A percentile compares a stretch with the other conserved stretches of the same genome.
Evolutionary conservation across 768 basidiomycete genomes (phyloP).

Genomic region (Xerocomellus intermedius): DNA sequence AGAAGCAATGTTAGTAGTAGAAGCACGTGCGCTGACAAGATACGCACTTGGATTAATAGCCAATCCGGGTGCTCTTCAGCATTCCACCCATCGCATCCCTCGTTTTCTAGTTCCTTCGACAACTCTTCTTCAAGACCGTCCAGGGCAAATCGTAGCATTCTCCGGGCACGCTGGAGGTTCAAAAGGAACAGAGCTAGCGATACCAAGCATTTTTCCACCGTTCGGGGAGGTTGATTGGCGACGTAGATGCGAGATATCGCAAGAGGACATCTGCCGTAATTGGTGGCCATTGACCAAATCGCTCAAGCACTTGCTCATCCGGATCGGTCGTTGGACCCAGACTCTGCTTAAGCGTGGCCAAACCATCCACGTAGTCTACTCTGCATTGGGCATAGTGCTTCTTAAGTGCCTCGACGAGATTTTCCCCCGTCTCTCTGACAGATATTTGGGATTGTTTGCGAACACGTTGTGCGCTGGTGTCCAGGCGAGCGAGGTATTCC

Average conservation of each 20-base stretch:
- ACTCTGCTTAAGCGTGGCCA: not conserved
- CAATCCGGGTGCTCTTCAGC: not conserved
- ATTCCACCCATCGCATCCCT: not conserved
- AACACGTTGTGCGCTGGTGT: not conserved
- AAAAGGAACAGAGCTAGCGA: not conserved
- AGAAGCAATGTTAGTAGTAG: slow-evolving; percentile 28
- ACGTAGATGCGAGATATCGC: not conserved
- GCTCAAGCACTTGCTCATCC: slow-evolving; percentile 6
- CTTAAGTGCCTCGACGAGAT: not conserved
- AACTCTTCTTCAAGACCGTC: not conserved
- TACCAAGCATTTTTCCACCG: not conserved
- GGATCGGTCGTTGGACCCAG: not conserved
- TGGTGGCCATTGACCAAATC: not conserved
- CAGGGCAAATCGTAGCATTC: not conserved
- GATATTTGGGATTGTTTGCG: not conserved
- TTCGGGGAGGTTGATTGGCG: not conserved
- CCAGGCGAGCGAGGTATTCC: not conserved
- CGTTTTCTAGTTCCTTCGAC: not conserved
- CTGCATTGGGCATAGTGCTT: not conserved
- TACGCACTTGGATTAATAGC: not conserved
- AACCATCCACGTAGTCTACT: not conserved
- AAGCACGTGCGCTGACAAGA: not conserved
- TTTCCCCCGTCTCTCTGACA: not conserved
- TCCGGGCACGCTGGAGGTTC: not conserved
- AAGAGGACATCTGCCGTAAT: not conserved